Evolutionary conservation across 352 stramenopile genomes (phyloP), one percentile per base, ranked within the genome.

Genomic region (Phytopythium helicoides): DNA sequence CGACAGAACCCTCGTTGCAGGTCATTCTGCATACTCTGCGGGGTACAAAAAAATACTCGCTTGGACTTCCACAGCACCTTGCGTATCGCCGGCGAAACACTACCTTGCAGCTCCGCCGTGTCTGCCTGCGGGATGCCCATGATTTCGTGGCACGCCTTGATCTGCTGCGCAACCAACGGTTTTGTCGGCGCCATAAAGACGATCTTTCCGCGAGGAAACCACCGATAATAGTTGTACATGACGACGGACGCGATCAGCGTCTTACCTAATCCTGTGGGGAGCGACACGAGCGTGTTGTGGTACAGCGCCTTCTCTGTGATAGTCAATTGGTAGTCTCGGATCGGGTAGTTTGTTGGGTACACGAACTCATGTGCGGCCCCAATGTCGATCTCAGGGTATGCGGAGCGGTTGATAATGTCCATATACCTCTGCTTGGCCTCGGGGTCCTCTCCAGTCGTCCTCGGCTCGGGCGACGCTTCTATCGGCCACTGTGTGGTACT

Each of bases 161-260:
- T 97, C 79, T 99, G 97, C 68, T 99, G 97, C 22, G 87, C 86
- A 21, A 99, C 97, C 19, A 99, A 70, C 5, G 97, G 97, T 68
- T 97, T 92, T 8, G 97, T 99, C 0, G 97, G 97, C 6, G 97
- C 97, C 71, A 99, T 94, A 71, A 99, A 98, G n/a, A 98, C 90
- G 37, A 98, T 93, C 47, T 97, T 95, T 15, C 87, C 87, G 6
- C 62, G 71, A 6, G 96, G 95, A 68, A 99, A 99, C 97, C 97
- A 99, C 6, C 96, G 81, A 66, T 98, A 98, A 62, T 96, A 99
- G 81, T 99, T 99, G 80, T 99, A 99, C 94, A 99, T 99, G 35
- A 99, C 97, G 3, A 99, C 97, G 6, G 96, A 95, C 31, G 97
- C 97, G 66, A 99, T 98, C 8, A 99, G 75, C 11, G 97, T 99